Evolutionary conservation across 192 early-diverging fungal genomes (phyloP), one percentile per base, ranked within the genome.

Genomic region (Entophlyctis luteolus): DNA sequence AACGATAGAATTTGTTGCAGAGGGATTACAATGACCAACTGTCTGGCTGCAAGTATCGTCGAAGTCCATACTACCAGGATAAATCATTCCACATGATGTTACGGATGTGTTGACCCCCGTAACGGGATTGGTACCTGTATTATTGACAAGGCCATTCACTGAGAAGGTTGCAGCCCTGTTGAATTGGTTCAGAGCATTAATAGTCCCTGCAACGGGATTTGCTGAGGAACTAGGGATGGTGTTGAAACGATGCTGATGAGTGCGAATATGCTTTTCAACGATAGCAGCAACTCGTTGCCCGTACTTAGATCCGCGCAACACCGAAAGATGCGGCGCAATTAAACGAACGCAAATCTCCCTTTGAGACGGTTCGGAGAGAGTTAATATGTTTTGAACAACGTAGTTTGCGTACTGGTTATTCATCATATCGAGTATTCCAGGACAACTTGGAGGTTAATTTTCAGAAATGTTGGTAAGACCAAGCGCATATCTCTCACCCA

Each of bases 361-460:
- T 47, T 88, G 88, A 27, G 77, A 54, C 2, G 78, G 77, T 23
- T 79, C 80, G 2, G 85, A 82, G 39, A 84, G 73, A 25, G 74
- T 86, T 6, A 89, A 63, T 10, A 90, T 83, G 72, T 87, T 84
- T 67, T 90, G 89, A 47, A 90, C 84, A 57, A 90, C 87, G 62
- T 90, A 90, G 68, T 90, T 90, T 35, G 84, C 89, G 65, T 84
- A 90, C 71, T 90, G 89, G 56, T 90, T 86, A 45, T 87, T 86
- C 55, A 88, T 88, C 77, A 90, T 88, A 27, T 87, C 84, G 20
- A 90, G 80, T 48, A 90, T 78, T n/a, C 69, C 47, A 25, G 81
- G 81, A 35, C 76, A 70, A 20, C 78, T 76, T 28, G 2, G 32
- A 46, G 48, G 42, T 10, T 16, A 34, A 65, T 48, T n/a, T 74